A percentile compares a stretch with the other conserved stretches of the same genome.
Evolutionary conservation across 1,139 yeast species (phyloP).

Genomic region (Diutina scorzettiae): DNA sequence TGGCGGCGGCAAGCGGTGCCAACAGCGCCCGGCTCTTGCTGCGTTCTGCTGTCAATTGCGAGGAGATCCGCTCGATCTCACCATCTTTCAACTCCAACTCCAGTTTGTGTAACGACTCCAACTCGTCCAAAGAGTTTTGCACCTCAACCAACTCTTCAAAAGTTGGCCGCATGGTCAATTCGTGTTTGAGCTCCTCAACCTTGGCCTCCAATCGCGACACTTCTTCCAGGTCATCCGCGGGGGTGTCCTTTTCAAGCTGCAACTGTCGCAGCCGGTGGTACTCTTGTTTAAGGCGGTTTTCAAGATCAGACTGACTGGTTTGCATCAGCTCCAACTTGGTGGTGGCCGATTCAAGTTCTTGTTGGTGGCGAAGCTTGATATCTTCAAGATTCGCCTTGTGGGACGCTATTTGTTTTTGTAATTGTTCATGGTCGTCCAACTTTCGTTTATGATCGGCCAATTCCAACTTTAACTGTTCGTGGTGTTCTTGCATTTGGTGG

Average conservation of each 20-base stretch:
- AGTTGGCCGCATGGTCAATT: slow-evolving; percentile 21
- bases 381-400: background rate
- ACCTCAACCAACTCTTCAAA: slow-evolving; percentile 21
- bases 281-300: background rate
- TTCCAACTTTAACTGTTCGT: background rate
- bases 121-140: slow-evolving; percentile 20
- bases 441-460: background rate
- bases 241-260: background rate
- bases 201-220: slow-evolving; percentile 7
- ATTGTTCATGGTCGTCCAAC: background rate
- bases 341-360: background rate
- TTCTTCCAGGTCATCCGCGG: background rate
- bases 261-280: background rate
- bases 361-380: background rate
- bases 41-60: background rate
- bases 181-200: slow-evolving; percentile 15
- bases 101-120: slow-evolving; percentile 18
- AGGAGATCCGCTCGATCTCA: background rate
- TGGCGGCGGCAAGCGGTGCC: background rate
- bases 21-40: background rate
- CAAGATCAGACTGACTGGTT: background rate
- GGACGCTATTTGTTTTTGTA: background rate
- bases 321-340: background rate
- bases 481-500: background rate
- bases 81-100: background rate